Percentiles rank a stretch among this genome's conserved stretches.
Conservation (phyloP, 2,329 filamentous ascomycete species). For the Hysterium pulicare region DNA sequence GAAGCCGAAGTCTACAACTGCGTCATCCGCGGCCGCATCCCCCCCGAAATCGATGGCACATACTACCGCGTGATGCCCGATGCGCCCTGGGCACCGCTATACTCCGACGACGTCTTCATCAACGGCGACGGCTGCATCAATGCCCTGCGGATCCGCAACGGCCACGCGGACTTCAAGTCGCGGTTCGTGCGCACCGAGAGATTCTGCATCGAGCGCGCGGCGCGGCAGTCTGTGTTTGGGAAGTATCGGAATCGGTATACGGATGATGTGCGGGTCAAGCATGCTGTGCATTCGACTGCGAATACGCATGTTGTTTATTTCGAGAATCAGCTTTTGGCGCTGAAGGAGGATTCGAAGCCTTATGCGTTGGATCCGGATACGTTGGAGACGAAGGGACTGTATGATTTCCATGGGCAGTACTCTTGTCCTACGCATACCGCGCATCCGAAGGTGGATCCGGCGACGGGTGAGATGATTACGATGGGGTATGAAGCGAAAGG, state of each 20-base stretch:
- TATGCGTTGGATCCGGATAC: constrained; percentile 15
- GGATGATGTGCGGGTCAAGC: constrained; percentile 26
- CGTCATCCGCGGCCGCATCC: constrained; percentile 27
- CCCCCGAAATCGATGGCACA: constrained; percentile 29
- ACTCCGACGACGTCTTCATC: constrained; percentile 35
- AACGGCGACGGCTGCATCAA: constrained; percentile 43
- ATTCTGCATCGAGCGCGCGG: constrained; percentile 37
- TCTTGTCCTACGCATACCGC: constrained; percentile 14
- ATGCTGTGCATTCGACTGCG: constrained; percentile 33
- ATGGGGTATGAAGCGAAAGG: constrained; percentile 39
- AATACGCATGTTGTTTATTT: constrained; percentile 18
- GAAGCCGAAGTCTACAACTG: constrained; percentile 39
- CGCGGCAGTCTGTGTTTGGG: constrained; percentile 33
- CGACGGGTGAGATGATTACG: constrained; percentile 13
- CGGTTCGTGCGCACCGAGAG: constrained; percentile 43
- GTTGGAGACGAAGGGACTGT: constrained; percentile 9
- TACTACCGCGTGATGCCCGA: constrained; percentile 51
- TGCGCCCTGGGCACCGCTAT: constrained; percentile 35
- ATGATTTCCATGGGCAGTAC: constrained; percentile 13
- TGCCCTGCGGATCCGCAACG: constrained; percentile 37
- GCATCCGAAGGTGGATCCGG: constrained; percentile 20
- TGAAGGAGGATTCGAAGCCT: constrained; percentile 15
- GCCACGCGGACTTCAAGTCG: constrained; percentile 32
- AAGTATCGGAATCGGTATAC: constrained; percentile 43
- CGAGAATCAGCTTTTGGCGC: constrained; percentile 10